Conservation (phyloP, 129 eudicot species). For the Flaveria bidentis region DNA sequence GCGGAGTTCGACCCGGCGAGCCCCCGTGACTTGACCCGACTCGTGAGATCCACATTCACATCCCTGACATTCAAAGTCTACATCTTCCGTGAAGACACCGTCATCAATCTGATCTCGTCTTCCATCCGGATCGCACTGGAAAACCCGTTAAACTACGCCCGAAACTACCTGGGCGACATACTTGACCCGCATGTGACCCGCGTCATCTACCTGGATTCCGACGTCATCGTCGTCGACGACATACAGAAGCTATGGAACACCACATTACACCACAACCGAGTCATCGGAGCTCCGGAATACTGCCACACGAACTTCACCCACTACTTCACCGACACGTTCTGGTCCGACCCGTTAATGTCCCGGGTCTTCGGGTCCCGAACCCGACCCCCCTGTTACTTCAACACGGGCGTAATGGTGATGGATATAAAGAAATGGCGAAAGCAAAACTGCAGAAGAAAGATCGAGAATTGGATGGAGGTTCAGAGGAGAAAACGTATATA, state of each 20-base stretch:
- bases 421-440: slow-evolving; percentile 70
- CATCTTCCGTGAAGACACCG: slow-evolving; percentile 79
- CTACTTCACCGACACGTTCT: slow-evolving; percentile 71
- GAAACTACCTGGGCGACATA: slow-evolving; percentile 84
- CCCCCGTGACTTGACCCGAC: slow-evolving; percentile 72
- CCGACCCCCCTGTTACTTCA: slow-evolving; percentile 69
- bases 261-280: slow-evolving; percentile 35
- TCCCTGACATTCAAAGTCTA: slow-evolving; percentile 73
- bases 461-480: slow-evolving; percentile 89
- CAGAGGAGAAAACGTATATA: slow-evolving; percentile 71
- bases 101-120: slow-evolving; percentile 68
- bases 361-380: slow-evolving; percentile 43
- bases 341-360: slow-evolving; percentile 72
- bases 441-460: slow-evolving; percentile 48
- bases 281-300: slow-evolving; percentile 93
- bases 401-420: slow-evolving; percentile 98
- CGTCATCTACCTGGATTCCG: slow-evolving; percentile 89
- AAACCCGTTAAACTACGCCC: slow-evolving; percentile 92
- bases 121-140: slow-evolving; percentile 75
- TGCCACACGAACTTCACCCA: slow-evolving; percentile 86
- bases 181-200: slow-evolving; percentile 79
- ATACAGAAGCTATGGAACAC: slow-evolving; percentile 70
- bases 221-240: slow-evolving; percentile 75
- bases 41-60: slow-evolving; percentile 77
- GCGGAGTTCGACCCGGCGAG: slow-evolving; percentile 91